A percentile compares a stretch with the other conserved stretches of the same genome.
Evolutionary conservation across 345 rosid species (phyloP).

Genomic region (Chamaenerion angustifolium): DNA sequence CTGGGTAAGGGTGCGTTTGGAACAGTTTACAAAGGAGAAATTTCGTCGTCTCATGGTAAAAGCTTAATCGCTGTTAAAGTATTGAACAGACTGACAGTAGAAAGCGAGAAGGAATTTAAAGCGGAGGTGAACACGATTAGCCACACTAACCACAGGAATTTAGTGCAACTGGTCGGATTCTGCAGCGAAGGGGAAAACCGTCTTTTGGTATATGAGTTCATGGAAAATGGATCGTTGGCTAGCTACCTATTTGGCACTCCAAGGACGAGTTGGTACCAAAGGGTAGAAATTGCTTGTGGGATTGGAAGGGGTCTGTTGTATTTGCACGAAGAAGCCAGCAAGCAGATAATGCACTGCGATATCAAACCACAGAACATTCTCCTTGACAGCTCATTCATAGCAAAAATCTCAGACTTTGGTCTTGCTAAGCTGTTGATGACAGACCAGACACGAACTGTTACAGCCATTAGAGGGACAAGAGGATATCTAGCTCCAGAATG

Average conservation of each 20-base stretch:
- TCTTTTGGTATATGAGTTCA: constrained; percentile 19
- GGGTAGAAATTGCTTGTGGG: constrained; percentile 11
- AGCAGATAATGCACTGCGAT: constrained; percentile 10
- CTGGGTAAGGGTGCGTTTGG: constrained; percentile 18
- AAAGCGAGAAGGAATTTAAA: constrained; percentile 15
- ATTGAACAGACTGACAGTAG: constrained; percentile 1
- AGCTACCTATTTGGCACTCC: constrained; percentile 9
- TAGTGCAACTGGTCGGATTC: constrained; percentile 20
- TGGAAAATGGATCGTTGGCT: constrained; percentile 15
- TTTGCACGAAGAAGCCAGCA: constrained; percentile 15
- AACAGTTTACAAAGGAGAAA: constrained; percentile 13
- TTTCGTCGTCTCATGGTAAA: background rate
- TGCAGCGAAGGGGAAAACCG: constrained; percentile 14
- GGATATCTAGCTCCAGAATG: constrained; percentile 14
- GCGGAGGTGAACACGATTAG: constrained; percentile 14
- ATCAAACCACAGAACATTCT: constrained; percentile 12
- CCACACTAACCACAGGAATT: constrained; percentile 24
- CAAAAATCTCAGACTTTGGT: constrained; percentile 13
- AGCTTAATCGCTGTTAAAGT: constrained; percentile 13
- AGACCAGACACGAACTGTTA: constrained; percentile 6
- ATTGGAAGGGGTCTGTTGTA: constrained; percentile 14
- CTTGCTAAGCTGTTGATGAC: constrained; percentile 8
- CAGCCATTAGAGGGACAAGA: constrained; percentile 5
- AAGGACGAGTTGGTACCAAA: constrained; percentile 13
- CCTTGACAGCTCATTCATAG: constrained; percentile 3